These are phyloP conservation scores for Collybia sordida DNA, from an alignment of 768 basidiomycete species.

Conservation along the genomic window DNA sequence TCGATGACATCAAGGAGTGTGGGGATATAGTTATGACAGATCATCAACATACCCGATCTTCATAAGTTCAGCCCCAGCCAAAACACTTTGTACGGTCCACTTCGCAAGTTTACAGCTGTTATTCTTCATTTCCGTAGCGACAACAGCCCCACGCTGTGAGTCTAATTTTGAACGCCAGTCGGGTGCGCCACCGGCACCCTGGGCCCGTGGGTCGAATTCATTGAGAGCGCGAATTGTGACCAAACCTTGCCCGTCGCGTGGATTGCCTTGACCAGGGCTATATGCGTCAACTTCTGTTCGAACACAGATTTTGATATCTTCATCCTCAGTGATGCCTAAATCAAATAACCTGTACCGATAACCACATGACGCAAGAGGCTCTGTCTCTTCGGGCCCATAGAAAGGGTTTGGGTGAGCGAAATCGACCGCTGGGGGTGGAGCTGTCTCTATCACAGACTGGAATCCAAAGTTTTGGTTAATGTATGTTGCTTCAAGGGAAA, in stretches of 20 bases:
- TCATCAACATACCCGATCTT: constrained; percentile 83
- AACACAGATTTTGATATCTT: constrained; percentile 87
- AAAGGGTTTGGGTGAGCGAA: constrained; percentile 93
- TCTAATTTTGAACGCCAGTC: constrained; percentile 99
- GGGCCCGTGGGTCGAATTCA: constrained; percentile 91
- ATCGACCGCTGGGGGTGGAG: constrained; percentile 63
- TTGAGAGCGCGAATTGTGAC: constrained; percentile 94
- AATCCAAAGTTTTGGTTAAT: constrained; percentile 99
- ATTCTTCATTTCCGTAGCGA: constrained; percentile 99
- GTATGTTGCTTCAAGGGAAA: constrained; percentile 96
- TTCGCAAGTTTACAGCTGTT: constrained; percentile 97
- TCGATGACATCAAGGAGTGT: constrained; percentile 1
- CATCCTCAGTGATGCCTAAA: constrained; percentile 86
- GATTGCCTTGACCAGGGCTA: constrained; percentile 57
- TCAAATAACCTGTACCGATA: constrained; percentile 97
- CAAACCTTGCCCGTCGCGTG: constrained; percentile 70
- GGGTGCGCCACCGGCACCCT: constrained; percentile 92
- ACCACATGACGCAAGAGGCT: constrained; percentile 93
- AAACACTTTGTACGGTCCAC: constrained; percentile 93
- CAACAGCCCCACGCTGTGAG: constrained; percentile 94
- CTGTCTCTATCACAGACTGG: constrained; percentile 83
- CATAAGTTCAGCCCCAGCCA: constrained; percentile 94
- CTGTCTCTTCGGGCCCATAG: constrained; percentile 90
- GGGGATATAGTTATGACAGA: background rate
- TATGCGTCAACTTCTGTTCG: constrained; percentile 97